These are phyloP conservation scores for Plasmodium inui DNA, from an alignment of 169 alveolate genomes.

Conservation along the genomic window DNA sequence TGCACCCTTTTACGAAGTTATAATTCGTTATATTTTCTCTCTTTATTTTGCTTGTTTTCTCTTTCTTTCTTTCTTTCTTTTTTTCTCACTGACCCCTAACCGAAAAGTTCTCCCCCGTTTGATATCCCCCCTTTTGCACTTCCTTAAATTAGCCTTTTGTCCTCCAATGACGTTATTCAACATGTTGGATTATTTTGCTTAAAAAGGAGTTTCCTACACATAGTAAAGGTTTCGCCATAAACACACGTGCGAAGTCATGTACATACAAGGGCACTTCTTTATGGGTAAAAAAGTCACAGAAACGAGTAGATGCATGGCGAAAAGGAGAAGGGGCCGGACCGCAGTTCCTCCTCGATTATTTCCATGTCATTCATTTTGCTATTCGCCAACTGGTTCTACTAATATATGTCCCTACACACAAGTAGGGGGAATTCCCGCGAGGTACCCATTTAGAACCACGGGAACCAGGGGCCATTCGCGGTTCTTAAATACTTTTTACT, in stretches of 20 bases:
- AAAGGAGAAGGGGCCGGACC: neutral
- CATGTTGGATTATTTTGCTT: neutral
- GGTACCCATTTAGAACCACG: conserved; percentile 53
- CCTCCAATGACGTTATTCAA: neutral
- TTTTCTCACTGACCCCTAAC: neutral
- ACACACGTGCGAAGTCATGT: neutral
- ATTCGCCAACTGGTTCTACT: neutral
- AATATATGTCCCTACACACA: neutral
- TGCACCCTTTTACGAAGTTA: neutral
- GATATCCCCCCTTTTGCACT: neutral
- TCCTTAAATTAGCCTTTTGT: neutral
- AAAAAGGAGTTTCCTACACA: neutral
- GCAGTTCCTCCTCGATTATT: neutral
- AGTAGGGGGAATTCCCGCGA: neutral
- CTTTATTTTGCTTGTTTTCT: neutral
- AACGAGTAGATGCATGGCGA: neutral
- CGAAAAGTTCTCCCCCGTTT: neutral
- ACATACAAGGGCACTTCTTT: neutral
- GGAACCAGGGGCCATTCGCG: conserved; percentile 57
- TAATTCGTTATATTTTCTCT: neutral
- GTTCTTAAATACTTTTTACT: conserved; percentile 35
- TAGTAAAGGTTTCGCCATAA: neutral
- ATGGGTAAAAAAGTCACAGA: neutral
- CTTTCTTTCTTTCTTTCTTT: neutral
- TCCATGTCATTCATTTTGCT: neutral